phyloP scores from a whole-genome alignment of 768 basidiomycete species.

The Artomyces pyxidatus region DNA sequence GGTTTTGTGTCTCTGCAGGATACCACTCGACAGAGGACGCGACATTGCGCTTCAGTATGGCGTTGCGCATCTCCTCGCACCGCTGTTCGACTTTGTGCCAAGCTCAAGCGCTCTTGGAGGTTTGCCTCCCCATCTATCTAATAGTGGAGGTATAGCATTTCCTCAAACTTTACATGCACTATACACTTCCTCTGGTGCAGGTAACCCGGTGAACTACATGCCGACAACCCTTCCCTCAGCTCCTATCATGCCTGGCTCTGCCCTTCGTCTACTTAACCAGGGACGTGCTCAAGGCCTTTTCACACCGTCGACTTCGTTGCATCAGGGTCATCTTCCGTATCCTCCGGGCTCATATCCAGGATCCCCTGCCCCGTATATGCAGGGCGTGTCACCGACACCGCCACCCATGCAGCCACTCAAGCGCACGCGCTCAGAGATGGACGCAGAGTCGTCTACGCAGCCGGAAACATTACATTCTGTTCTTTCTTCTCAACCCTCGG shows the following conservation, averaged over 20 bases:
- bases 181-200: background rate
- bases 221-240: constrained; percentile 53
- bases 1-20: constrained; percentile 45
- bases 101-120: constrained; percentile 61
- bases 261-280: constrained; percentile 75
- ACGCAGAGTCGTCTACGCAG: constrained; percentile 33
- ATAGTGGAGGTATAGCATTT: constrained; percentile 11
- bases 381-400: constrained; percentile 26
- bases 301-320: constrained; percentile 70
- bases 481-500: constrained; percentile 13
- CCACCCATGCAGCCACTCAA: constrained; percentile 39
- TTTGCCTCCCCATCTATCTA: constrained; percentile 38
- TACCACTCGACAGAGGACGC: constrained; percentile 89
- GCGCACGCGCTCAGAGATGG: constrained; percentile 59
- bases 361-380: constrained; percentile 34
- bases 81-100: constrained; percentile 91
- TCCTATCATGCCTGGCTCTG: constrained; percentile 83
- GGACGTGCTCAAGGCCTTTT: constrained; percentile 81
- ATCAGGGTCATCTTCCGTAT: constrained; percentile 34
- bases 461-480: constrained; percentile 13
- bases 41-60: constrained; percentile 91
- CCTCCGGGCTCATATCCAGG: constrained; percentile 44
- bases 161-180: background rate
- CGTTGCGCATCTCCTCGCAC: constrained; percentile 78
- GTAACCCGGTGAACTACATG: constrained; percentile 14